Conservation (phyloP, 192 early-diverging fungal species). For the Coemansia furcata region DNA sequence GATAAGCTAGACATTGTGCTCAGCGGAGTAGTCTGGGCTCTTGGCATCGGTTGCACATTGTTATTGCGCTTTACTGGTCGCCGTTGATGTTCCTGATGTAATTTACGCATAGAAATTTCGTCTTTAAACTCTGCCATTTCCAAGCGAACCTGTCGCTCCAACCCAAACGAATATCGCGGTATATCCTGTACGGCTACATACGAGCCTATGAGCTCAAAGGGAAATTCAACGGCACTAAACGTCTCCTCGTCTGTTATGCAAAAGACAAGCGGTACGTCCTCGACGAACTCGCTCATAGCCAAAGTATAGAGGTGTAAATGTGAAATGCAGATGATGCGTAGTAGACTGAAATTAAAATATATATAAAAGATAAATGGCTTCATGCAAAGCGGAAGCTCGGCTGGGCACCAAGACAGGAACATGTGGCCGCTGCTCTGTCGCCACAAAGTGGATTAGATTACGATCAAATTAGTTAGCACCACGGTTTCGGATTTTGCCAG, state of each 20-base stretch:
- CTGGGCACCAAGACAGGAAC: neutral
- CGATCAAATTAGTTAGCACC: neutral
- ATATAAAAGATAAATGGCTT: neutral
- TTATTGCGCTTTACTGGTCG: conserved; percentile 13
- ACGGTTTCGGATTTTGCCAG: neutral
- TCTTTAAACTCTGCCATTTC: conserved; percentile 34
- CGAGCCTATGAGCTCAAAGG: conserved; percentile 42
- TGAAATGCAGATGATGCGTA: neutral
- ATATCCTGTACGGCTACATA: conserved; percentile 42
- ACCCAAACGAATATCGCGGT: conserved; percentile 36
- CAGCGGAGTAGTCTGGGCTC: conserved; percentile 24
- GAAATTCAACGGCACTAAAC: conserved; percentile 36
- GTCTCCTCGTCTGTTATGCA: conserved; percentile 32
- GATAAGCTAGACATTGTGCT: neutral
- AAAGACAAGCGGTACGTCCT: conserved; percentile 33
- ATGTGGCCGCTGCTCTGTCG: neutral
- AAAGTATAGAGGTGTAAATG: neutral
- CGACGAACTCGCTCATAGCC: conserved; percentile 35
- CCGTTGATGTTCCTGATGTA: conserved; percentile 44
- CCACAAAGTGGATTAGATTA: neutral
- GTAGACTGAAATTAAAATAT: neutral
- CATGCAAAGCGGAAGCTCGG: neutral
- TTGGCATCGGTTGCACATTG: conserved; percentile 2
- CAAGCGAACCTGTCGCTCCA: conserved; percentile 35
- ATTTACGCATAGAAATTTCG: conserved; percentile 34